These are phyloP conservation scores for Rhododendron ovatum DNA, from an alignment of 148 eudicot species.

Conservation along the genomic window DNA sequence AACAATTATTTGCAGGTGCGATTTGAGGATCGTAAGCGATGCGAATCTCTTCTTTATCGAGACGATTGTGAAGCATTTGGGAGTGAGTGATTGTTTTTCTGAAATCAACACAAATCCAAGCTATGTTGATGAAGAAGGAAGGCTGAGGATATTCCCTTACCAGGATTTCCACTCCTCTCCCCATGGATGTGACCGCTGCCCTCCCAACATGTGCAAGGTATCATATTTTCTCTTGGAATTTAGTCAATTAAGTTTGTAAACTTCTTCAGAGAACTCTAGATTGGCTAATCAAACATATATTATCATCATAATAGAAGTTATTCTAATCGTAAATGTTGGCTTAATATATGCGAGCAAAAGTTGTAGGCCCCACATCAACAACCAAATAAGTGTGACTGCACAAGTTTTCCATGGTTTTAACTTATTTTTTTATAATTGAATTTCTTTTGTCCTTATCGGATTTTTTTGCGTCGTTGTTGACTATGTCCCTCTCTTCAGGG, in stretches of 20 bases:
- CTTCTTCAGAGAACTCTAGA: background rate
- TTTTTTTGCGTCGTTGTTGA: too few species aligned
- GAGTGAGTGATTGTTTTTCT: slow-evolving; percentile 50
- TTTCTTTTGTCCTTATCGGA: background rate
- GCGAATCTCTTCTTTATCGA: slow-evolving; percentile 76
- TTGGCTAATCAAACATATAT: background rate
- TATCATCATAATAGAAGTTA: background rate
- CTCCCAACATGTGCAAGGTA: slow-evolving; percentile 99
- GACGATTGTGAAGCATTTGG: slow-evolving; percentile 60
- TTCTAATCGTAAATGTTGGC: background rate
- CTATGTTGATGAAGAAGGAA: slow-evolving; percentile 52
- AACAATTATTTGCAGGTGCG: slow-evolving; percentile 45
- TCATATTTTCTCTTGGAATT: background rate
- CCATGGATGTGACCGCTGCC: slow-evolving; percentile 65
- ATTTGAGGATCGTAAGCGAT: slow-evolving; percentile 78
- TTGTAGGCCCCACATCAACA: background rate
- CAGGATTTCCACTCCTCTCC: slow-evolving; percentile 51
- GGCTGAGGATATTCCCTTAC: slow-evolving; percentile 56
- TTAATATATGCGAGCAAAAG: background rate
- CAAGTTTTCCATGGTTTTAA: too few species aligned
- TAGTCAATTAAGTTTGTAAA: background rate
- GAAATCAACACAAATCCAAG: slow-evolving; percentile 78
- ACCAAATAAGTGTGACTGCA: too few species aligned
- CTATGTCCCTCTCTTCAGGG: slow-evolving; percentile 32
- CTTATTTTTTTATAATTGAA: background rate